phyloP scores from a whole-genome alignment of 257 asterid genomes.

The Plantago elongata region DNA sequence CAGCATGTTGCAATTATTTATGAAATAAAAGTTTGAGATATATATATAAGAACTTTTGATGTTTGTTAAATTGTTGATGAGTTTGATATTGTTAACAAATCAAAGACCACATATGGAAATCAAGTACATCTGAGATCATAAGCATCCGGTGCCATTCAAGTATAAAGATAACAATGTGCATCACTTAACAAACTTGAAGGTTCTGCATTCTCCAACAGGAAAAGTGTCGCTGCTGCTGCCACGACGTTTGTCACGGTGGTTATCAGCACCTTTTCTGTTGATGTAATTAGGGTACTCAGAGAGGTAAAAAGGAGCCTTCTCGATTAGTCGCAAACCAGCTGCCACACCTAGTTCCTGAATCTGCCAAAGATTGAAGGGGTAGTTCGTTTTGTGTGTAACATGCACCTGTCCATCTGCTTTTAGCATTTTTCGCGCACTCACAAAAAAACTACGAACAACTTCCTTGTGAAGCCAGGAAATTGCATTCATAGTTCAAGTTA shows the following conservation, averaged over 20 bases:
- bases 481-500: neutral
- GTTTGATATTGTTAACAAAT: too few relatives aligned
- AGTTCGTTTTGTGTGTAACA: conserved; percentile 28
- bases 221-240: conserved; percentile 4
- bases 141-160: too few relatives aligned
- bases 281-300: conserved; percentile 26
- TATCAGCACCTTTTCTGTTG: conserved; percentile 28
- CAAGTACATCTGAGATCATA: too few relatives aligned
- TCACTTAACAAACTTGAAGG: conserved; percentile 25
- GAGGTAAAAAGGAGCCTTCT: neutral
- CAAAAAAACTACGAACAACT: conserved; percentile 26
- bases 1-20: too few relatives aligned
- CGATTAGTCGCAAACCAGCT: conserved; percentile 17
- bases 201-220: conserved; percentile 26
- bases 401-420: conserved; percentile 28
- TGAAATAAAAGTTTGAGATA: too few relatives aligned
- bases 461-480: conserved; percentile 25
- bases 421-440: conserved; percentile 22
- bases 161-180: too few relatives aligned
- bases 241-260: neutral
- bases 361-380: conserved; percentile 25
- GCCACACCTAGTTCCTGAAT: conserved; percentile 18
- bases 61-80: too few relatives aligned
- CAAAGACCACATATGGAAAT: too few relatives aligned
- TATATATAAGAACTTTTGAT: too few relatives aligned